phyloP scores from a whole-genome alignment of 345 rosid species.

The Angophora floribunda region DNA sequence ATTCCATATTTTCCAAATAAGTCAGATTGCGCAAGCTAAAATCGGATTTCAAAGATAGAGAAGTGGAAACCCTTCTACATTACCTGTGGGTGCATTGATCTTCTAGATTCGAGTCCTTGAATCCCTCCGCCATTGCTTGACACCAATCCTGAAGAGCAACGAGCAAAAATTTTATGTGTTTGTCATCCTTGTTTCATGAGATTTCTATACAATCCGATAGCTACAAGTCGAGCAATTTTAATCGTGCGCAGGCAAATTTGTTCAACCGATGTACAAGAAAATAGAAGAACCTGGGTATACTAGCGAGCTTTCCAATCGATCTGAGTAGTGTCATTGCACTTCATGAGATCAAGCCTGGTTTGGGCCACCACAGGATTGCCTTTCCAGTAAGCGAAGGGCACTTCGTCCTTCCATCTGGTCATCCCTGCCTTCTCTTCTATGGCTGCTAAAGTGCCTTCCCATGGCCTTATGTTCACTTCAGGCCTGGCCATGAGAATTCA shows the following conservation, averaged over 20 bases:
- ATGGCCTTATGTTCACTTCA: slow-evolving; percentile 54
- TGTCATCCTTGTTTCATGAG: neutral
- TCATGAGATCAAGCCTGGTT: slow-evolving; percentile 26
- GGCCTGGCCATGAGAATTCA: slow-evolving; percentile 20
- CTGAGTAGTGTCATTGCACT: slow-evolving; percentile 27
- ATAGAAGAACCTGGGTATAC: slow-evolving; percentile 16
- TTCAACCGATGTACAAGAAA: neutral
- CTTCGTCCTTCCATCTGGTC: slow-evolving; percentile 42
- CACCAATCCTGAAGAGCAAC: slow-evolving; percentile 27
- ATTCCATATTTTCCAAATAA: no score
- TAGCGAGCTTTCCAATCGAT: slow-evolving; percentile 26
- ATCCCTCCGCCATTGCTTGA: slow-evolving; percentile 2
- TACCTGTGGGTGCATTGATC: slow-evolving; percentile 55
- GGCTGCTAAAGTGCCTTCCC: slow-evolving; percentile 27
- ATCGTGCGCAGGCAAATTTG: neutral
- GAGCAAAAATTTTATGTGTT: neutral
- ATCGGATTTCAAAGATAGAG: neutral
- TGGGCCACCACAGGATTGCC: slow-evolving; percentile 28
- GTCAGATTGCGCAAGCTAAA: no score
- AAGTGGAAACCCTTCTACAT: slow-evolving; percentile 9
- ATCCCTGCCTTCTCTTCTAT: slow-evolving; percentile 27
- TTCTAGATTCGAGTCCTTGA: slow-evolving; percentile 25
- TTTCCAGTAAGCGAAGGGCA: slow-evolving; percentile 56
- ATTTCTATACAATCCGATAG: neutral
- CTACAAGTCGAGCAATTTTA: neutral